phyloP scores from a whole-genome alignment of 1,139 yeast species.

The Taiozyma onychis region DNA sequence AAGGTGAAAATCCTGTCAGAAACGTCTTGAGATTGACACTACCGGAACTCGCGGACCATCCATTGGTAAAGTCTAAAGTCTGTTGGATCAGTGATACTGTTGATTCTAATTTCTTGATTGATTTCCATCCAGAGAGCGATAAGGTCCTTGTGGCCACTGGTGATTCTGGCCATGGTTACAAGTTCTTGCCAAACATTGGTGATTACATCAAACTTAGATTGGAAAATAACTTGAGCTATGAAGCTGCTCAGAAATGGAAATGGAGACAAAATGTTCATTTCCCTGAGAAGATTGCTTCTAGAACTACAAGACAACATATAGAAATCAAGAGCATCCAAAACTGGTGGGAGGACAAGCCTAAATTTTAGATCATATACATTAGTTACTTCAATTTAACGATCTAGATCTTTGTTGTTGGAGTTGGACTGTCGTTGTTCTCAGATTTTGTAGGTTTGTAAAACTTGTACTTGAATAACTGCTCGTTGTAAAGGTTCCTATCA shows the following conservation, averaged over 20 bases:
- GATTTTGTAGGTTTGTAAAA: background rate
- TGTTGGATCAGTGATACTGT: constrained; percentile 47
- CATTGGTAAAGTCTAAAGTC: constrained; percentile 31
- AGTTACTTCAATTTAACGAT: background rate
- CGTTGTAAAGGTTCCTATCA: constrained; percentile 2
- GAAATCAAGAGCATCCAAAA: constrained; percentile 10
- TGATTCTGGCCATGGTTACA: constrained; percentile 41
- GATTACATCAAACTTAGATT: constrained; percentile 29
- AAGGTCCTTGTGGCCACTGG: constrained; percentile 38
- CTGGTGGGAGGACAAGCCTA: constrained; percentile 5
- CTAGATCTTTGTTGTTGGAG: background rate
- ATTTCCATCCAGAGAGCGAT: constrained; percentile 30
- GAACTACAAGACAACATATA: constrained; percentile 18
- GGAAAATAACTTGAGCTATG: constrained; percentile 6
- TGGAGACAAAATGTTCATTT: constrained; percentile 17
- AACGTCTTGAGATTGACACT: constrained; percentile 26
- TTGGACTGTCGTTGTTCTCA: background rate
- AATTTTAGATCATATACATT: background rate
- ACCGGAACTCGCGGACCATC: constrained; percentile 35
- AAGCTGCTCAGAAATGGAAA: constrained; percentile 9
- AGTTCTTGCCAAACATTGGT: constrained; percentile 40
- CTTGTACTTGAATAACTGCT: constrained; percentile 4
- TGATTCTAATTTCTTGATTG: constrained; percentile 38
- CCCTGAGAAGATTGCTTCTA: constrained; percentile 13
- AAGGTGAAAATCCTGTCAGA: constrained; percentile 26